phyloP scores from a whole-genome alignment of 2,329 filamentous ascomycete genomes.

The Sclerotinia trifoliorum region DNA sequence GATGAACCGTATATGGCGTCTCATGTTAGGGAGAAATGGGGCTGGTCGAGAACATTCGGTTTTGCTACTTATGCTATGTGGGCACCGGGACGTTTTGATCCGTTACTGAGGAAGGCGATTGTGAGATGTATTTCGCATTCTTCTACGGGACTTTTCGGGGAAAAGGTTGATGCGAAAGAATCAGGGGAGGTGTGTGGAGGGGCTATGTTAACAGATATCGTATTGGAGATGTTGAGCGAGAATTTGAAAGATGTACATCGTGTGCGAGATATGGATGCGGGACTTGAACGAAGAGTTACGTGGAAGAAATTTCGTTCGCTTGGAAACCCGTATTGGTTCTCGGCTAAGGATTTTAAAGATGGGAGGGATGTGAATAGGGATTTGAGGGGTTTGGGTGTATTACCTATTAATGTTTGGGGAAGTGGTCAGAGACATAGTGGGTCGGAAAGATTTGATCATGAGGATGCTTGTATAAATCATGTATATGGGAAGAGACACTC shows the following conservation, averaged over 20 bases:
- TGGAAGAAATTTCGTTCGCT: constrained; percentile 33
- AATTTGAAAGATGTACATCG: constrained; percentile 26
- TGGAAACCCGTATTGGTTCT: constrained; percentile 29
- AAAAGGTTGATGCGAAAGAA: constrained; percentile 13
- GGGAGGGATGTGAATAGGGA: constrained; percentile 22
- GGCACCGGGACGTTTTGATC: constrained; percentile 33
- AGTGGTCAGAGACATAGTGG: constrained; percentile 33
- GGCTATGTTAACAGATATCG: constrained; percentile 32
- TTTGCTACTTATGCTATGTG: constrained; percentile 29
- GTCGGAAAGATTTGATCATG: constrained; percentile 25
- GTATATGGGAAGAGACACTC: constrained; percentile 21
- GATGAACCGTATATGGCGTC: constrained; percentile 33
- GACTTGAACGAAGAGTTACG: constrained; percentile 31
- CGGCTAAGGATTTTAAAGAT: constrained; percentile 18
- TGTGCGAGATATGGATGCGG: constrained; percentile 32
- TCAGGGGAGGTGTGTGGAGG: constrained; percentile 29
- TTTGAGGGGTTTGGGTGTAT: constrained; percentile 29
- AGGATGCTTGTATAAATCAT: constrained; percentile 32
- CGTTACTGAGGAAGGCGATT: constrained; percentile 30
- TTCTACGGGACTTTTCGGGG: constrained; percentile 5
- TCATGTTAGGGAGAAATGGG: constrained; percentile 23
- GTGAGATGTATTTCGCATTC: constrained; percentile 31
- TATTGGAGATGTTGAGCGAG: constrained; percentile 28
- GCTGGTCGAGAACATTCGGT: constrained; percentile 29
- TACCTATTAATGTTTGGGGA: constrained; percentile 33